Conservation (phyloP, 306 rosid genomes). For the Glycine soja region DNA sequence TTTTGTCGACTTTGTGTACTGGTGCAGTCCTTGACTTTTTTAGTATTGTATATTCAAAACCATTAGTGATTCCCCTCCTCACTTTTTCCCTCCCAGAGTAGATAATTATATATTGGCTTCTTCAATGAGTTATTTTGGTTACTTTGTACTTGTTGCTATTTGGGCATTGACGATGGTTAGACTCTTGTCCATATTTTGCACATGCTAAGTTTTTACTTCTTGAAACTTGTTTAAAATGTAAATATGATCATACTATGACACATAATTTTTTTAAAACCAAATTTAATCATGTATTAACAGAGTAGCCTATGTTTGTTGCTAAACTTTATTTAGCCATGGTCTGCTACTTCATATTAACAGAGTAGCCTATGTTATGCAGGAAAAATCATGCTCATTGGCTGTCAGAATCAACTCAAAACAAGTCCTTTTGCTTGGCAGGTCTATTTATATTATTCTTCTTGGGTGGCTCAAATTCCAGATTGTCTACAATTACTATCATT, state of each 20-base stretch:
- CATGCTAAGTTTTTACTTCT: not conserved
- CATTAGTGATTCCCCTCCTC: slow-evolving; percentile 15
- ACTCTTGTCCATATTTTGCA: not conserved
- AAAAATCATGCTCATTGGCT: slow-evolving; percentile 50
- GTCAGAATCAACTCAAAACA: slow-evolving; percentile 36
- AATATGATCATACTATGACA: not conserved
- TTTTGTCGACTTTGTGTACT: not conserved
- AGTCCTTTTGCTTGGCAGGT: slow-evolving; percentile 45
- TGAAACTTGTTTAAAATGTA: not conserved
- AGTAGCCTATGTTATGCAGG: slow-evolving; percentile 45
- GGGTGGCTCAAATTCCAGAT: not conserved
- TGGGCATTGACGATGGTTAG: slow-evolving; percentile 6
- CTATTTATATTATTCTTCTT: not conserved
- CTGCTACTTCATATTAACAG: not conserved
- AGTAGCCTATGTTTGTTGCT: not conserved
- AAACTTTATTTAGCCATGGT: not conserved
- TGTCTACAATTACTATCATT: slow-evolving; percentile 12
- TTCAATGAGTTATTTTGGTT: not conserved
- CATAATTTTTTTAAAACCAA: not conserved
- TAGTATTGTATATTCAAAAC: slow-evolving; percentile 20
- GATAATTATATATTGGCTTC: not conserved
- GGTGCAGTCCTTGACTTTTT: slow-evolving; percentile 6
- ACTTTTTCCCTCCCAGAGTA: not conserved
- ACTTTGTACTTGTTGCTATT: not conserved
- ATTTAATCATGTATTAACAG: not conserved